Evolutionary conservation across 2,329 filamentous ascomycete genomes (phyloP), one percentile per base, ranked within the genome.

Genomic region (Orbilia ellipsospora): DNA sequence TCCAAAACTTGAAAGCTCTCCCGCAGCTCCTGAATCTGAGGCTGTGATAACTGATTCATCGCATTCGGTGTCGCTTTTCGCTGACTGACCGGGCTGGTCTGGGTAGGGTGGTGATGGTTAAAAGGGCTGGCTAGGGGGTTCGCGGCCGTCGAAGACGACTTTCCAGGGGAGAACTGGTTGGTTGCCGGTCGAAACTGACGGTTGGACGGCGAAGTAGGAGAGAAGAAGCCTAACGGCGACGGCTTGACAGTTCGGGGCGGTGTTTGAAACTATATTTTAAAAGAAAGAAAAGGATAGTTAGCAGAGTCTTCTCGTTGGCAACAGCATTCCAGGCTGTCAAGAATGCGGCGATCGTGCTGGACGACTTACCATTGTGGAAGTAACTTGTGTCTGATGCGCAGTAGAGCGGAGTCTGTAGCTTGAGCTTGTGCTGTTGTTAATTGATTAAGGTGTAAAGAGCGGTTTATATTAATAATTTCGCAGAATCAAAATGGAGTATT

Each of bases 1-100:
- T 98, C 95, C 55, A 99, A 86, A 73, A 97, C 93, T 82, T 96
- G 92, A 82, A 98, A 99, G 0, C 91, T 93, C 81, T 98, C 94
- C 75, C 95, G 89, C 83, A 99, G 88, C 79, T 92, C 92, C 80
- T 94, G 89, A 42, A 97, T 89, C 79, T 97, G 92, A 2, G 92
- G 86, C 1, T 92, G 89, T 44, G 94, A 91, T 50, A 98, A 83
- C 80, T 92, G 90, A 26, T 74, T 74, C 70, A 74, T 74, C 5
- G 42, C 63, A 54, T 68, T 68, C n/a, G 1, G 90, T 89, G 52
- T 93, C 84, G 13, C 89, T 85, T 68, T 74, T 7, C 70, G 16
- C 52, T 64, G 70, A 23, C 73, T 79, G 45, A 78, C 75, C 13
- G 73, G 75, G 31, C 76, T 77, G 15, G 23, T 63, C 60, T 40